Conservation (phyloP, 2,329 filamentous ascomycete species). For the Phyllosticta ampelicida region DNA sequence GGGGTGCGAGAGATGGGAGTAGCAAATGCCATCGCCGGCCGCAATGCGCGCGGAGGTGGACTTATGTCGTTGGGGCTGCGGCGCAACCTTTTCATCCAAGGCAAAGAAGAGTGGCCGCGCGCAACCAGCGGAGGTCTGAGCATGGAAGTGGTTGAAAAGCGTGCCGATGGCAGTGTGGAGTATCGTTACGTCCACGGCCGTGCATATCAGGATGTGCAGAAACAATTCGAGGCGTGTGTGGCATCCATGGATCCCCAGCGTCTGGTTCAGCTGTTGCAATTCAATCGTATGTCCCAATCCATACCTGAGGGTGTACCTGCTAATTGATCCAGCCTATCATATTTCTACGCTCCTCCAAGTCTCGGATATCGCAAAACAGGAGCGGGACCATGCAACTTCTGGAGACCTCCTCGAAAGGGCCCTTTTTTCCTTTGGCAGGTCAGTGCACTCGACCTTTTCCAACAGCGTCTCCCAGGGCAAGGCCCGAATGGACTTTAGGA, state of each 20-base stretch:
- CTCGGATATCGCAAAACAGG: constrained; percentile 82
- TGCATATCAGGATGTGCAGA: constrained; percentile 63
- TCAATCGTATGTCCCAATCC: constrained; percentile 41
- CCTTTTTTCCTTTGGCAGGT: constrained; percentile 85
- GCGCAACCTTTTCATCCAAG: constrained; percentile 74
- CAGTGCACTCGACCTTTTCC: constrained; percentile 72
- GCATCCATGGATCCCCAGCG: constrained; percentile 73
- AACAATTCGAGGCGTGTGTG: constrained; percentile 67
- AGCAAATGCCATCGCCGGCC: constrained; percentile 45
- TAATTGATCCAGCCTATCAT: constrained; percentile 56
- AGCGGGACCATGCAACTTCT: constrained; percentile 75
- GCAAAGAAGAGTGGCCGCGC: constrained; percentile 77
- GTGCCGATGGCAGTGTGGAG: constrained; percentile 49
- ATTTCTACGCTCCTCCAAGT: constrained; percentile 90
- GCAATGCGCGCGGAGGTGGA: constrained; percentile 48
- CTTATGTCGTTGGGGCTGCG: constrained; percentile 61
- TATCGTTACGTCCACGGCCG: constrained; percentile 70
- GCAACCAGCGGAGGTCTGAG: constrained; percentile 69
- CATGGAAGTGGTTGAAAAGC: constrained; percentile 59
- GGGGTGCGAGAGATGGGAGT: constrained; percentile 47
- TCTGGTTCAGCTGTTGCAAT: constrained; percentile 63
- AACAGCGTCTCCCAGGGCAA: constrained; percentile 65
- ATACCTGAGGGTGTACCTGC: neutral
- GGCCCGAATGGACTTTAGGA: constrained; percentile 67
- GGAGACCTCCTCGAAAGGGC: constrained; percentile 84